These are phyloP conservation scores for Flueggea neowawraea DNA, from an alignment of 441 rosid species.

Conservation along the genomic window DNA sequence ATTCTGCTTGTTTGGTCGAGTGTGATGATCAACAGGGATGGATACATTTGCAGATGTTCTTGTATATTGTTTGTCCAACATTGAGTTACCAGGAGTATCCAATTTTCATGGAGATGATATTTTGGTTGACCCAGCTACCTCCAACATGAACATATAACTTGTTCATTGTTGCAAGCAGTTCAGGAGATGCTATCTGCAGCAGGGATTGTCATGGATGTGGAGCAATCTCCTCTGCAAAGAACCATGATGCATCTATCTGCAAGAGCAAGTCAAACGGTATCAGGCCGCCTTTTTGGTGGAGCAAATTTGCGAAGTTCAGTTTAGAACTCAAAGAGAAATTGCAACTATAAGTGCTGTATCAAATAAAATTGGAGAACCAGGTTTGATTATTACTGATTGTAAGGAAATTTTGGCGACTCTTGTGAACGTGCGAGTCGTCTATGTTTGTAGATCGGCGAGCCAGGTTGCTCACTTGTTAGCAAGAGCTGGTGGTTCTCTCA, in stretches of 20 bases:
- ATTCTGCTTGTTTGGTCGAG: constrained; percentile 88
- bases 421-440: no score
- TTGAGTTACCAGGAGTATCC: constrained; percentile 49
- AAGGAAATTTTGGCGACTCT: no score
- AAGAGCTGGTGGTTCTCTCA: no score
- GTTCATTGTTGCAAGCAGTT: constrained; percentile 45
- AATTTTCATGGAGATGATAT: constrained; percentile 29
- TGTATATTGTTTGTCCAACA: constrained; percentile 95
- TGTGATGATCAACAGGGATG: constrained; percentile 83
- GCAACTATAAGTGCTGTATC: no score
- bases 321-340: neutral
- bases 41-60: constrained; percentile 91
- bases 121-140: constrained; percentile 18
- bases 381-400: no score
- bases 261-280: constrained; percentile 80
- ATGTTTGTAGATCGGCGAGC: no score
- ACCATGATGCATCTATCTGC: constrained; percentile 45
- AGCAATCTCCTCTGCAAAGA: constrained; percentile 76
- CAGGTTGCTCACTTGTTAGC: no score
- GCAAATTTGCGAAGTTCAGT: constrained; percentile 51
- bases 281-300: constrained; percentile 77
- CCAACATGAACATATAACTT: constrained; percentile 17
- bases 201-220: constrained; percentile 79
- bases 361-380: no score
- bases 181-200: constrained; percentile 97